A percentile compares a stretch with the other conserved stretches of the same genome.
Conservation (phyloP, 441 rosid genomes). For the Croton setiger region DNA sequence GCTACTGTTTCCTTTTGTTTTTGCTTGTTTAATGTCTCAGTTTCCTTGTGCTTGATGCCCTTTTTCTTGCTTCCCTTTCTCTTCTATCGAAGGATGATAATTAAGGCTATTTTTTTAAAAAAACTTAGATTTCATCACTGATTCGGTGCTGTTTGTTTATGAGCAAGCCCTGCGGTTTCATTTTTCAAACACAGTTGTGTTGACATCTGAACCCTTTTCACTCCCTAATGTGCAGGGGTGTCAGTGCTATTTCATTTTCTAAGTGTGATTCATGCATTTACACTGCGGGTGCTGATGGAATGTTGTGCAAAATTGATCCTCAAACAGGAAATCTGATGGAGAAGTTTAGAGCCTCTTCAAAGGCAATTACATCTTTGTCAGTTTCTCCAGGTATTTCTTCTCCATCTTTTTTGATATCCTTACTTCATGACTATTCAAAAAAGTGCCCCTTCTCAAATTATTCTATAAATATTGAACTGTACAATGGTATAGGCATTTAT, state of each 20-base stretch:
- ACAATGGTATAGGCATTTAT: not conserved
- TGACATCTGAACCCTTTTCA: conserved; percentile 7
- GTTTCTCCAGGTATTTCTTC: conserved; percentile 62
- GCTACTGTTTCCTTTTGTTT: not conserved
- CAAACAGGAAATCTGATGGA: conserved; percentile 46
- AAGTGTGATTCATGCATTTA: conserved; percentile 51
- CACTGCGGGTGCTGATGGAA: conserved; percentile 85
- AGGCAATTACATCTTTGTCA: conserved; percentile 70
- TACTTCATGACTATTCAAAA: conserved; percentile 7
- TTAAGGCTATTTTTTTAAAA: not conserved
- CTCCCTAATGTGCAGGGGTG: conserved; percentile 65
- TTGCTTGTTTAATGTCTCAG: not conserved
- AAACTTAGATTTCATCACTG: not conserved
- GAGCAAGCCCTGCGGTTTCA: not conserved
- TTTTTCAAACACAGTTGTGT: not conserved
- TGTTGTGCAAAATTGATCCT: conserved; percentile 59
- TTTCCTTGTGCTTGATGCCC: not conserved
- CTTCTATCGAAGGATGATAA: not conserved
- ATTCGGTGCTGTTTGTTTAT: not conserved
- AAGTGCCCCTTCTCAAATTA: not conserved
- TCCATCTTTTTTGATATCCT: conserved; percentile 2
- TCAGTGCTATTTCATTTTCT: conserved; percentile 74
- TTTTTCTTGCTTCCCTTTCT: not conserved
- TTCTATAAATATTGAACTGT: not conserved
- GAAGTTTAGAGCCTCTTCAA: conserved; percentile 77